phyloP scores from a whole-genome alignment of 2,329 filamentous ascomycete species.

The Karstenula rhodostoma region DNA sequence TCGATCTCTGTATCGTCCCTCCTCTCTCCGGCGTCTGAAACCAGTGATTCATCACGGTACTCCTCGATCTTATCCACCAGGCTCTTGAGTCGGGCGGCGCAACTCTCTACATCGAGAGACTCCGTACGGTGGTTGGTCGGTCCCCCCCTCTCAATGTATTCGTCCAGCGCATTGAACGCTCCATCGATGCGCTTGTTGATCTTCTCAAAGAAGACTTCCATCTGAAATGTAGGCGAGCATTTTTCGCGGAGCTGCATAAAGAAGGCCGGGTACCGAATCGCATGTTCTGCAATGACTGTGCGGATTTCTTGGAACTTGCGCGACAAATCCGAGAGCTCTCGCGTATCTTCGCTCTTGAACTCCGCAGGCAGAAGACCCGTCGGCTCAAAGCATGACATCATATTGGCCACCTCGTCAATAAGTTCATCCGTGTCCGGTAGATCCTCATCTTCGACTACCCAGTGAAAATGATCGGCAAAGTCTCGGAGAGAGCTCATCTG shows the following conservation, averaged over 20 bases:
- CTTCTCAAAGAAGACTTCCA: slow-evolving; percentile 47
- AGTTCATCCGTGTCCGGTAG: slow-evolving; percentile 41
- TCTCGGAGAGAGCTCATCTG: slow-evolving; percentile 34
- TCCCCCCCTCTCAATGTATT: slow-evolving; percentile 41
- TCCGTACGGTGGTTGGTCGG: slow-evolving; percentile 34
- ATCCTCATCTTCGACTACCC: slow-evolving; percentile 40
- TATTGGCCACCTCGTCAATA: slow-evolving; percentile 40
- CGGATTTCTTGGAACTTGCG: slow-evolving; percentile 44
- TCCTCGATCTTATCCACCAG: slow-evolving; percentile 40
- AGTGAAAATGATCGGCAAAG: slow-evolving; percentile 40
- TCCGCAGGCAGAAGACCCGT: slow-evolving; percentile 44
- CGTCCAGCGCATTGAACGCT: slow-evolving; percentile 41
- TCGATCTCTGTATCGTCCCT: slow-evolving; percentile 18
- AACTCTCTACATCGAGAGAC: slow-evolving; percentile 38
- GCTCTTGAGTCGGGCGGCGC: slow-evolving; percentile 38
- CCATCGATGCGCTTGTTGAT: slow-evolving; percentile 39
- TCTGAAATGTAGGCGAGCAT: slow-evolving; percentile 43
- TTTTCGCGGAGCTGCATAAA: slow-evolving; percentile 37
- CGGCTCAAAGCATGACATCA: slow-evolving; percentile 49
- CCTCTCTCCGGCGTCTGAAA: slow-evolving; percentile 24
- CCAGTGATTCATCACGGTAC: slow-evolving; percentile 34
- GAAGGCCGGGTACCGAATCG: slow-evolving; percentile 36
- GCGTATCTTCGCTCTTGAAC: slow-evolving; percentile 35
- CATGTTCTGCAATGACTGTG: slow-evolving; percentile 39
- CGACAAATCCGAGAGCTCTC: slow-evolving; percentile 35